Evolutionary conservation across 768 basidiomycete genomes (phyloP).

Genomic region (Piloderma croceum): DNA sequence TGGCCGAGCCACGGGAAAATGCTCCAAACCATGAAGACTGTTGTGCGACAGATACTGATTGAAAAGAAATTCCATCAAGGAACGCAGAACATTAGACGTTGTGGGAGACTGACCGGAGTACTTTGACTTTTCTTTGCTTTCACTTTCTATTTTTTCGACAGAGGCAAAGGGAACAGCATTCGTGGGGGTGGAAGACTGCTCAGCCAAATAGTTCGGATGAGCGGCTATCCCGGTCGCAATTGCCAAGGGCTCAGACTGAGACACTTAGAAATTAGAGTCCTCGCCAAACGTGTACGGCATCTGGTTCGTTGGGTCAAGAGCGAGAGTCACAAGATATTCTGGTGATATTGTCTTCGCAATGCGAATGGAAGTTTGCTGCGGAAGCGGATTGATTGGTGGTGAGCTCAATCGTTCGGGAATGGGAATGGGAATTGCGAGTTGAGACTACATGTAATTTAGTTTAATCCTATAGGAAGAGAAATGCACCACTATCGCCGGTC

Average conservation of each 20-base stretch:
- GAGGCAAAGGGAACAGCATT: constrained; percentile 52
- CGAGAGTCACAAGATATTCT: too few relatives aligned
- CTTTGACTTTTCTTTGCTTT: constrained; percentile 35
- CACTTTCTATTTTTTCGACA: constrained; percentile 43
- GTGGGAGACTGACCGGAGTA: constrained; percentile 55
- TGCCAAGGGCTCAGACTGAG: constrained; percentile 40
- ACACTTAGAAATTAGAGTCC: constrained; percentile 32
- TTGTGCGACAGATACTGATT: constrained; percentile 45
- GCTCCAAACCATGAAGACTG: constrained; percentile 51
- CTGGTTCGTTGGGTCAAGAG: constrained; percentile 64
- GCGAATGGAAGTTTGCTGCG: too few relatives aligned
- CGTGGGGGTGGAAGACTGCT: constrained; percentile 38
- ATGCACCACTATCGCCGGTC: too few relatives aligned
- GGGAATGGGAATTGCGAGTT: too few relatives aligned
- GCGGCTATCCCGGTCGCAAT: constrained; percentile 18
- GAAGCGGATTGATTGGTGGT: too few relatives aligned
- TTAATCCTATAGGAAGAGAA: too few relatives aligned
- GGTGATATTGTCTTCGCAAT: too few relatives aligned
- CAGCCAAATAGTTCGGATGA: constrained; percentile 63
- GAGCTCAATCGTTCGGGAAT: too few relatives aligned
- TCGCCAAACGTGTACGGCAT: constrained; percentile 46
- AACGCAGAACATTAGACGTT: constrained; percentile 51
- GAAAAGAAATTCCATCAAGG: constrained; percentile 64
- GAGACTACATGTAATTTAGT: too few relatives aligned
- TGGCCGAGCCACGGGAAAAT: constrained; percentile 20